These are phyloP conservation scores for Grammothele lineata DNA, from an alignment of 768 basidiomycete genomes.

Conservation along the genomic window DNA sequence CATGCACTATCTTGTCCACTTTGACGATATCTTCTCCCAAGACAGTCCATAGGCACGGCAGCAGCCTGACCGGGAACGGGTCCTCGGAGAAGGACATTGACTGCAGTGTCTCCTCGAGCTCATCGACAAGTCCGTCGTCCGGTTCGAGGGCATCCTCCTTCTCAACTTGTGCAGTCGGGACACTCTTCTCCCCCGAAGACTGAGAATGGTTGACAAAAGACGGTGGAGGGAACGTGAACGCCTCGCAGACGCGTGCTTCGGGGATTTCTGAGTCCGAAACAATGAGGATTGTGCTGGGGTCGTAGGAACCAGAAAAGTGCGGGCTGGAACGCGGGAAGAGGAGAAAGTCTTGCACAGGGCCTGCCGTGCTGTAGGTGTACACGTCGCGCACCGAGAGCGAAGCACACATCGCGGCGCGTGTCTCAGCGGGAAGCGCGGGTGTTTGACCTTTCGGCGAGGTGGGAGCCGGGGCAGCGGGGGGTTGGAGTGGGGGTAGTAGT, in stretches of 20 bases:
- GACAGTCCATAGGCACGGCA: slow-evolving; percentile 36
- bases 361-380: slow-evolving; percentile 54
- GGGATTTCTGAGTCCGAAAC: slow-evolving; percentile 46
- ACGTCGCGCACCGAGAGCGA: slow-evolving; percentile 47
- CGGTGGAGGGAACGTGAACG: slow-evolving; percentile 71
- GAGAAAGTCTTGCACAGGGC: slow-evolving; percentile 72
- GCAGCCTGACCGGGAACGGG: slow-evolving; percentile 33
- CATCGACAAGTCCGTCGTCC: slow-evolving; percentile 27
- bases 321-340: slow-evolving; percentile 68
- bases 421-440: slow-evolving; percentile 31
- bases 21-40: slow-evolving; percentile 41
- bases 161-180: too few species aligned
- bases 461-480: slow-evolving; percentile 40
- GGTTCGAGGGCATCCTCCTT: too few species aligned
- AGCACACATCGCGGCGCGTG: slow-evolving; percentile 60
- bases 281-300: slow-evolving; percentile 65
- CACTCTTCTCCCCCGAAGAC: too few species aligned
- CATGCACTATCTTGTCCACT: slow-evolving; percentile 45
- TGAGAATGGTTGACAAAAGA: slow-evolving; percentile 15
- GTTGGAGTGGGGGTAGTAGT: slow-evolving; percentile 63
- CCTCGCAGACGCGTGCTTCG: slow-evolving; percentile 49
- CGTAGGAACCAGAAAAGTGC: slow-evolving; percentile 62
- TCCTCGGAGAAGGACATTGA: slow-evolving; percentile 35
- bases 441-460: slow-evolving; percentile 19
- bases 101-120: slow-evolving; percentile 39